A percentile compares a stretch with the other conserved stretches of the same genome.
Conservation (phyloP, 192 early-diverging fungal genomes). For the Coemansia sp. region DNA sequence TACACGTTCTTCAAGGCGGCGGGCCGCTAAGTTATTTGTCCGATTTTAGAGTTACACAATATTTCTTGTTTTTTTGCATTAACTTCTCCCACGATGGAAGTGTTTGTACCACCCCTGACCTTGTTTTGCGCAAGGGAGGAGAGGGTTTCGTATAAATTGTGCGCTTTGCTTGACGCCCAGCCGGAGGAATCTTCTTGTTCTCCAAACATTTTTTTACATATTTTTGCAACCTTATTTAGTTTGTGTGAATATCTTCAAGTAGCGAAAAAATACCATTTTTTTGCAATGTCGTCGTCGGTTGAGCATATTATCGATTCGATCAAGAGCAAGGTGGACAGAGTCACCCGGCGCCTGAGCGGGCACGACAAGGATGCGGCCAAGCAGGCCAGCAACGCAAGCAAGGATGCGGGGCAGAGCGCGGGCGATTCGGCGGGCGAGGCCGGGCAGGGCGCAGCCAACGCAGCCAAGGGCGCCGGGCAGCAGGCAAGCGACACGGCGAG, state of each 20-base stretch:
- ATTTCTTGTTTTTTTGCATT: background rate
- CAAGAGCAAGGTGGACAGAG: slow-evolving; percentile 47
- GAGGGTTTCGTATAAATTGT: too few species aligned
- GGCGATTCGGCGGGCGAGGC: background rate
- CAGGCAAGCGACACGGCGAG: background rate
- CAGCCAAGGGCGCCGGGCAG: background rate
- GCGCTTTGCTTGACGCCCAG: too few species aligned
- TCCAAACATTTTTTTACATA: too few species aligned
- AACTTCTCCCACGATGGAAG: background rate
- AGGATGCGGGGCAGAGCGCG: background rate
- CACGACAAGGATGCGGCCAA: slow-evolving; percentile 7
- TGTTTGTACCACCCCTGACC: background rate
- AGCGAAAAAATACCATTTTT: background rate
- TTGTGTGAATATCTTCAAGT: background rate
- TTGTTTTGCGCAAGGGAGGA: too few species aligned
- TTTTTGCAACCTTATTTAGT: background rate
- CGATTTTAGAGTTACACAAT: background rate
- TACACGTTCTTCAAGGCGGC: slow-evolving; percentile 91
- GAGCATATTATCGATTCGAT: slow-evolving; percentile 26
- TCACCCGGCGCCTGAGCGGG: slow-evolving; percentile 36
- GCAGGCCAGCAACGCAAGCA: background rate
- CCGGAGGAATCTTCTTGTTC: too few species aligned
- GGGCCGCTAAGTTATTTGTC: slow-evolving; percentile 9
- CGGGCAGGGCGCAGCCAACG: background rate
- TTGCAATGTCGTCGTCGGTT: slow-evolving; percentile 5